Evolutionary conservation across 2,329 filamentous ascomycete species (phyloP).

Genomic region (Dothistroma septosporum): DNA sequence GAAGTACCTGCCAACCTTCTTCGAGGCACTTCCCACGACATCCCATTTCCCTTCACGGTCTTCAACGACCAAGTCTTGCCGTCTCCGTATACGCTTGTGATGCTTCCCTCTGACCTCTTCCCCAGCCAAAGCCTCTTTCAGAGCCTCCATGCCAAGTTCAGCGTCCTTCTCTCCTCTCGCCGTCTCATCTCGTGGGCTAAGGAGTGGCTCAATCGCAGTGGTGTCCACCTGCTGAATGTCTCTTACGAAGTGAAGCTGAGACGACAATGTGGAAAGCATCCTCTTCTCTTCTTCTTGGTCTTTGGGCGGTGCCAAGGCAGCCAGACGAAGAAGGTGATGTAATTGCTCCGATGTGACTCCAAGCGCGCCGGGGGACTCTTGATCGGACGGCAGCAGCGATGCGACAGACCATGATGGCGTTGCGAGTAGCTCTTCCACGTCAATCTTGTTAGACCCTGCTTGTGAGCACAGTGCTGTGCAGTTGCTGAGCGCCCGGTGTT

Average conservation of each 20-base stretch:
- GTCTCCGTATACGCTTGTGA: slow-evolving; percentile 48
- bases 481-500: neutral
- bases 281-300: slow-evolving; percentile 58
- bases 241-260: slow-evolving; percentile 87
- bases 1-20: slow-evolving; percentile 68
- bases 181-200: slow-evolving; percentile 78
- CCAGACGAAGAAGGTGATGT: slow-evolving; percentile 80
- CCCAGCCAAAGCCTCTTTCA: slow-evolving; percentile 54
- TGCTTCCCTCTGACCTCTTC: slow-evolving; percentile 59
- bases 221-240: slow-evolving; percentile 79
- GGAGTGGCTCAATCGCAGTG: slow-evolving; percentile 65
- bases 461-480: neutral
- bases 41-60: slow-evolving; percentile 64
- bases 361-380: slow-evolving; percentile 31
- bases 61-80: slow-evolving; percentile 37
- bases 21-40: slow-evolving; percentile 61
- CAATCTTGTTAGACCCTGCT: slow-evolving; percentile 11
- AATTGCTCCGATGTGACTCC: slow-evolving; percentile 64
- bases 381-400: slow-evolving; percentile 59
- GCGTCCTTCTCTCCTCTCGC: slow-evolving; percentile 50
- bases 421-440: slow-evolving; percentile 50
- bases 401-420: slow-evolving; percentile 79
- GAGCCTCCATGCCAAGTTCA: slow-evolving; percentile 55
- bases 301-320: slow-evolving; percentile 72
- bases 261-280: slow-evolving; percentile 71